Conservation (phyloP, 805 yeast species). For the Wickerhamomyces ciferrii region DNA sequence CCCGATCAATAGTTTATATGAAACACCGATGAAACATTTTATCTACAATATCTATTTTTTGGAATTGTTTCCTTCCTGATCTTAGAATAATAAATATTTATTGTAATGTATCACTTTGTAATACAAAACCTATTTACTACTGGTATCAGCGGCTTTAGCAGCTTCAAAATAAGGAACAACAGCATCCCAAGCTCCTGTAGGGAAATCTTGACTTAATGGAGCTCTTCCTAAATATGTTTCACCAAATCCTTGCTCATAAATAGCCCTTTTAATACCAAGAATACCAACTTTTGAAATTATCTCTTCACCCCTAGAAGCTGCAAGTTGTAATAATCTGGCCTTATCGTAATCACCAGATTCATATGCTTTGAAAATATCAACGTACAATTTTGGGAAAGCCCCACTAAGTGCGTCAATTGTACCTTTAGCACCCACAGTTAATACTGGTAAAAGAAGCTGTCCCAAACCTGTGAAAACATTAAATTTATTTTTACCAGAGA, state of each 20-base stretch:
- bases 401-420: conserved; percentile 50
- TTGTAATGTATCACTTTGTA: not conserved
- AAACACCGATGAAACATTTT: not conserved
- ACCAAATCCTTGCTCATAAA: conserved; percentile 36
- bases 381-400: conserved; percentile 45
- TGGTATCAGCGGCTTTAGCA: conserved; percentile 10
- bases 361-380: conserved; percentile 32
- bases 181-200: conserved; percentile 25
- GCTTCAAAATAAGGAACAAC: conserved; percentile 1
- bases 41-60: not conserved
- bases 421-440: conserved; percentile 42
- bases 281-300: conserved; percentile 34
- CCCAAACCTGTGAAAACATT: conserved; percentile 44
- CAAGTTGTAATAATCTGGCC: conserved; percentile 37
- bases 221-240: conserved; percentile 40
- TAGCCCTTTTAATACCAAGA: conserved; percentile 41
- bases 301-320: conserved; percentile 39
- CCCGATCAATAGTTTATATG: not conserved
- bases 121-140: not conserved
- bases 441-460: conserved; percentile 42
- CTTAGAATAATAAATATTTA: not conserved
- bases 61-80: too few species aligned
- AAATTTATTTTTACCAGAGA: conserved; percentile 31
- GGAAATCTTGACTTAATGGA: conserved; percentile 37
- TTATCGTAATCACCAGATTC: conserved; percentile 33